These are phyloP conservation scores for Sporormia fimetaria DNA, from an alignment of 495 filamentous ascomycete genomes.

Conservation along the genomic window DNA sequence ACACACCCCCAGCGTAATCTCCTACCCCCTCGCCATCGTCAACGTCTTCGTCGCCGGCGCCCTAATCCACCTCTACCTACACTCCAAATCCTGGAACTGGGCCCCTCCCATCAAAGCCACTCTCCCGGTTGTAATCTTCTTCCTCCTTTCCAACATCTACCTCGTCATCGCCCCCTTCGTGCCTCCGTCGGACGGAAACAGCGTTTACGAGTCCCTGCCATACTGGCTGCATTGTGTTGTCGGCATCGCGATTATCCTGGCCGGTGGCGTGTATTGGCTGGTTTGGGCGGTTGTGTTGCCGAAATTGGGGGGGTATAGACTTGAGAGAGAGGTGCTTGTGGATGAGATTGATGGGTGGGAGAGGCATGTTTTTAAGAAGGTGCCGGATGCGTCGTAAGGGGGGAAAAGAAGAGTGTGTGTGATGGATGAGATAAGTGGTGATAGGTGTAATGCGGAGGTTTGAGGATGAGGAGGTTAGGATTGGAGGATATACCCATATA, in stretches of 20 bases:
- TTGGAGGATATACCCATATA: no score
- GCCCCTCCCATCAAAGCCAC: conserved; percentile 36
- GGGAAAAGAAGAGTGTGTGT: no score
- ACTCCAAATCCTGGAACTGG: conserved; percentile 36
- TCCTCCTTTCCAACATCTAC: conserved; percentile 41
- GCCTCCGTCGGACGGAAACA: conserved; percentile 33
- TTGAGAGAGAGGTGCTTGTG: conserved; percentile 22
- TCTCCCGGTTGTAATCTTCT: conserved; percentile 35
- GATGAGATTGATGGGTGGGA: conserved; percentile 37
- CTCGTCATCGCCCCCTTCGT: conserved; percentile 43
- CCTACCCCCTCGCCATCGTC: conserved; percentile 50
- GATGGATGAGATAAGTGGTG: no score
- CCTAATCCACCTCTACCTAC: conserved; percentile 47
- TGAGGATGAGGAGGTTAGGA: no score
- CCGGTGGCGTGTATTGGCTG: conserved; percentile 42
- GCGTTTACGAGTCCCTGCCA: conserved; percentile 41
- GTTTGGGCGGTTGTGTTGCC: conserved; percentile 40
- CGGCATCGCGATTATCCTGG: conserved; percentile 37
- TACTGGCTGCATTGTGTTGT: conserved; percentile 44
- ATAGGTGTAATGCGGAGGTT: no score
- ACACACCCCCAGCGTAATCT: conserved; percentile 39
- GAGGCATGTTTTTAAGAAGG: conserved; percentile 30
- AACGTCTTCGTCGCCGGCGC: conserved; percentile 48
- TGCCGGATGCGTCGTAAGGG: no score
- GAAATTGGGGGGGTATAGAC: conserved; percentile 28